Evolutionary conservation across 352 stramenopile genomes (phyloP).

Genomic region (Aphanomyces invadans): DNA sequence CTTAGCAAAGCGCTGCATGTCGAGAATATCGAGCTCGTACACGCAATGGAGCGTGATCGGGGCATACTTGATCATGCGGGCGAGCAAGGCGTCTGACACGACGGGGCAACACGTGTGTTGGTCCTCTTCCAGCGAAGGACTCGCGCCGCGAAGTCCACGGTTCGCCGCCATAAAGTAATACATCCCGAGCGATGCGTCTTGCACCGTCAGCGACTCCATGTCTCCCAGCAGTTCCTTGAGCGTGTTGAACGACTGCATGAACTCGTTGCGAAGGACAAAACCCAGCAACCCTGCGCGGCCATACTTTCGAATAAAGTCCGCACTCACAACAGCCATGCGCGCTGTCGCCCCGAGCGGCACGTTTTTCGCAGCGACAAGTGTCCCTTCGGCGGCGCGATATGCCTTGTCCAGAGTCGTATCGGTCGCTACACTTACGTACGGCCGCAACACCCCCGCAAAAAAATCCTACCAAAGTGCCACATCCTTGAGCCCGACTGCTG

Average conservation of each 20-base stretch:
- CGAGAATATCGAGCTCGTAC: slow-evolving; percentile 74
- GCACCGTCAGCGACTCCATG: slow-evolving; percentile 69
- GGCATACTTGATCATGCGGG: slow-evolving; percentile 62
- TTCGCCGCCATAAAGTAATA: slow-evolving; percentile 89
- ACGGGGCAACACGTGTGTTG: slow-evolving; percentile 44
- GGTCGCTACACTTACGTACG: slow-evolving; percentile 70
- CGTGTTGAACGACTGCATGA: slow-evolving; percentile 84
- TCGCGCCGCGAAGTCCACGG: slow-evolving; percentile 61
- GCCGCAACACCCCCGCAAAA: slow-evolving; percentile 46
- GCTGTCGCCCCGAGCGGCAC: slow-evolving; percentile 70
- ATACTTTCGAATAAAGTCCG: slow-evolving; percentile 80
- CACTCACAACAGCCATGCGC: slow-evolving; percentile 79
- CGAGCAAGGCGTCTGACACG: slow-evolving; percentile 64
- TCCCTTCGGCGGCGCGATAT: slow-evolving; percentile 67
- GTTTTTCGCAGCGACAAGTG: slow-evolving; percentile 64
- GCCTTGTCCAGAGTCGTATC: slow-evolving; percentile 83
- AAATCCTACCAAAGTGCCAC: slow-evolving; percentile 39
- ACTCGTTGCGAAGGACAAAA: slow-evolving; percentile 81
- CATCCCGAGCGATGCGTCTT: slow-evolving; percentile 75
- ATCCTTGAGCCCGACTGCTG: not conserved
- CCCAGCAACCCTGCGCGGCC: slow-evolving; percentile 64
- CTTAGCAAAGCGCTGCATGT: slow-evolving; percentile 76
- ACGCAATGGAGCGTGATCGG: slow-evolving; percentile 74
- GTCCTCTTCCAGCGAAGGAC: slow-evolving; percentile 53
- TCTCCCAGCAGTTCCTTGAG: slow-evolving; percentile 73